These are phyloP conservation scores for Chaetomium sp. DNA, from an alignment of 2,329 filamentous ascomycete species.

Conservation along the genomic window DNA sequence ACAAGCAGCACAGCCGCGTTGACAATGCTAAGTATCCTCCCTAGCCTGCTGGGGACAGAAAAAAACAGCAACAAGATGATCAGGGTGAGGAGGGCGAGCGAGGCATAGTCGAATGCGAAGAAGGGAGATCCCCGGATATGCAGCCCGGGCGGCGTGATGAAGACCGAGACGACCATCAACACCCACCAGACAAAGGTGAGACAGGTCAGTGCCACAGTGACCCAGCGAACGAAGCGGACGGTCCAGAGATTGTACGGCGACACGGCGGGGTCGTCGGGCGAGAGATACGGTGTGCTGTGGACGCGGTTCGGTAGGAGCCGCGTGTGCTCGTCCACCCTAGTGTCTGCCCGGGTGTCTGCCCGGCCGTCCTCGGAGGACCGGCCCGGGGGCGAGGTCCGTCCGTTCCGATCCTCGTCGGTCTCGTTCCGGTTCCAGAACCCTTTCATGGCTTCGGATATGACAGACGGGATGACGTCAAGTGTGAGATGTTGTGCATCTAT, in stretches of 20 bases:
- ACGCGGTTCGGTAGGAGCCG: slow-evolving; percentile 70
- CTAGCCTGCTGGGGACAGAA: slow-evolving; percentile 74
- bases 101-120: slow-evolving; percentile 83
- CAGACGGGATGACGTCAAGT: slow-evolving; percentile 11
- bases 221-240: slow-evolving; percentile 75
- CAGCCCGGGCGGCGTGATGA: slow-evolving; percentile 86
- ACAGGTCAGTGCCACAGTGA: slow-evolving; percentile 75
- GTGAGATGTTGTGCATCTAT: not conserved
- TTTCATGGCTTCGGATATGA: slow-evolving; percentile 13
- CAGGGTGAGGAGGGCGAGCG: slow-evolving; percentile 74
- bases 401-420: slow-evolving; percentile 11
- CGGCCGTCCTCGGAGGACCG: slow-evolving; percentile 32
- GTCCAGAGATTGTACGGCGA: slow-evolving; percentile 95
- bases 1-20: slow-evolving; percentile 69
- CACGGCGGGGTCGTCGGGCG: slow-evolving; percentile 80
- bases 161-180: slow-evolving; percentile 82
- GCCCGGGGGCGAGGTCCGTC: not conserved
- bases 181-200: slow-evolving; percentile 92
- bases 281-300: slow-evolving; percentile 63
- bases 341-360: slow-evolving; percentile 42
- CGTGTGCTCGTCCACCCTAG: slow-evolving; percentile 55
- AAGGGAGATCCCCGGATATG: slow-evolving; percentile 89
- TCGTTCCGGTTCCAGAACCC: slow-evolving; percentile 19
- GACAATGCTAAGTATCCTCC: slow-evolving; percentile 71
- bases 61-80: slow-evolving; percentile 84